phyloP scores from a whole-genome alignment of 257 asterid species.

The Nicotiana noctiflora region DNA sequence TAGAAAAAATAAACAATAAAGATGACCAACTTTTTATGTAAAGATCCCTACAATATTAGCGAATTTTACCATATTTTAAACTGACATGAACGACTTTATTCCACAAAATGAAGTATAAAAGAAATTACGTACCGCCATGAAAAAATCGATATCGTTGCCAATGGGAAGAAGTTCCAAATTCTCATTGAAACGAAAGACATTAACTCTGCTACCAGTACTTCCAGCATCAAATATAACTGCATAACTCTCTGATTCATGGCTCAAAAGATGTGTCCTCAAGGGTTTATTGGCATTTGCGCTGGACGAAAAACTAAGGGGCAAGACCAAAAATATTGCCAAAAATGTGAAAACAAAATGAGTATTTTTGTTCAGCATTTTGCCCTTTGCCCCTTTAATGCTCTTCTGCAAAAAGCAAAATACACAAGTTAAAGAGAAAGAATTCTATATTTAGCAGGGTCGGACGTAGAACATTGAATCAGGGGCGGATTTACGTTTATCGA shows the following conservation, averaged over 20 bases:
- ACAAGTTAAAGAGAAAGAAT: neutral
- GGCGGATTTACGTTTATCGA: no score
- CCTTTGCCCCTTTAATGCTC: neutral
- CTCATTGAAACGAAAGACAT: slow-evolving; percentile 59
- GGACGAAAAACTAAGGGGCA: slow-evolving; percentile 37
- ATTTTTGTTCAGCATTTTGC: neutral
- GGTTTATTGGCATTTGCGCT: slow-evolving; percentile 13
- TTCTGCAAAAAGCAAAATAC: neutral
- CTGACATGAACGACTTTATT: no score
- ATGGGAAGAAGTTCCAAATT: slow-evolving; percentile 61
- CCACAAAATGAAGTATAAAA: no score
- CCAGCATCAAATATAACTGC: slow-evolving; percentile 86
- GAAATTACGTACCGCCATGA: slow-evolving; percentile 29
- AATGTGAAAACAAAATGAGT: slow-evolving; percentile 38
- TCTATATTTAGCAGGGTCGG: no score
- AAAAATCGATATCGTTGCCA: slow-evolving; percentile 58
- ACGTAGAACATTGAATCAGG: no score
- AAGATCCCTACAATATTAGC: no score
- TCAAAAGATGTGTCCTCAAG: slow-evolving; percentile 26
- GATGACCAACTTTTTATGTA: no score
- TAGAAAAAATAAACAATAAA: no score
- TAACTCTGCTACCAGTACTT: slow-evolving; percentile 82
- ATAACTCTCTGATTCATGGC: slow-evolving; percentile 34
- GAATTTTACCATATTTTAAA: no score
- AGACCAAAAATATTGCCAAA: slow-evolving; percentile 34